Evolutionary conservation across 177 flowering plant species (phyloP).

Genomic region (Vitis hybrid): DNA sequence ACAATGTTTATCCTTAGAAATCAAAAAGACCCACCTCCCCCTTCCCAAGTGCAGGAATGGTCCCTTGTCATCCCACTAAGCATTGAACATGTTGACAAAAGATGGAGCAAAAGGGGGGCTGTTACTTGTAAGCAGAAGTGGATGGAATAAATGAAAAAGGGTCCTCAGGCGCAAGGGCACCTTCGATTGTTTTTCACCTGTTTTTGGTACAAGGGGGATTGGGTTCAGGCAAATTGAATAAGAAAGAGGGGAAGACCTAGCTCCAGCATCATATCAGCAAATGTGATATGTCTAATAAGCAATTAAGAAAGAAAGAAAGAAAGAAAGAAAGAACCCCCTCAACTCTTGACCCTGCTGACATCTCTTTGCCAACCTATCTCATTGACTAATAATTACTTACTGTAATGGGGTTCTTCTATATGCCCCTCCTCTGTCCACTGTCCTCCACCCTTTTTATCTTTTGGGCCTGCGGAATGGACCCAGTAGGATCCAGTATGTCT

Average conservation of each 20-base stretch:
- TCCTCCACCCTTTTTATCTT: not conserved
- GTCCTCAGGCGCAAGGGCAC: too few species aligned
- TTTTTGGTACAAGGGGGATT: too few species aligned
- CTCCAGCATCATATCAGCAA: too few species aligned
- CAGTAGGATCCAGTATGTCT: not conserved
- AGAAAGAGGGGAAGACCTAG: too few species aligned
- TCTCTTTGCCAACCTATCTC: not conserved
- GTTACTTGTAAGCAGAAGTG: slow-evolving; percentile 3
- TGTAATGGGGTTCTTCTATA: not conserved
- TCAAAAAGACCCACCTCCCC: slow-evolving; percentile 7
- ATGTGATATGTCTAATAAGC: too few species aligned
- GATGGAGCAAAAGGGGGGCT: slow-evolving; percentile 38
- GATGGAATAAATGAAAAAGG: not conserved
- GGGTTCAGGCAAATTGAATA: too few species aligned
- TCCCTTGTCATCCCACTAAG: slow-evolving; percentile 14
- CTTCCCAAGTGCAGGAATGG: slow-evolving; percentile 28
- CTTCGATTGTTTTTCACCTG: too few species aligned
- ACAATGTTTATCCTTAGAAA: slow-evolving; percentile 20
- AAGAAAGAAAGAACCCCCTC: too few species aligned
- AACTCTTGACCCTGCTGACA: not conserved
- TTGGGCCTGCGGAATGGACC: slow-evolving; percentile 4
- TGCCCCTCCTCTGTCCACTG: not conserved
- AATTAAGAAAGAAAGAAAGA: too few species aligned
- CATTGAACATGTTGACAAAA: slow-evolving; percentile 37
- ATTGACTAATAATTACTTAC: not conserved